Conservation (phyloP, 352 stramenopile genomes). For the Phytophthora ohioensis region DNA sequence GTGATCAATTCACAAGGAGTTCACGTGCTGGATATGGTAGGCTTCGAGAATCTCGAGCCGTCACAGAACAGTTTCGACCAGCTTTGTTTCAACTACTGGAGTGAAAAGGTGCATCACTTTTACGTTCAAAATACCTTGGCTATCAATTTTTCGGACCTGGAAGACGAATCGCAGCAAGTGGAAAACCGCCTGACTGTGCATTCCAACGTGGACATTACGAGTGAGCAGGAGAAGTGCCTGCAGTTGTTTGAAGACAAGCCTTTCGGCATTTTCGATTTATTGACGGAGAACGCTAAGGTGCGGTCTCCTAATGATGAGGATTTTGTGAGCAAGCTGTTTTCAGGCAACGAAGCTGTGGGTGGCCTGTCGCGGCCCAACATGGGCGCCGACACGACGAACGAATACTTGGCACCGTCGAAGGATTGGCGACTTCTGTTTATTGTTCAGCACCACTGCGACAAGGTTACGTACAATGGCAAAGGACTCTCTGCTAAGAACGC, state of each 20-base stretch:
- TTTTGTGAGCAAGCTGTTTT: slow-evolving; percentile 82
- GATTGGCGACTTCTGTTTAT: slow-evolving; percentile 84
- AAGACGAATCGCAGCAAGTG: slow-evolving; percentile 71
- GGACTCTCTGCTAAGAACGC: slow-evolving; percentile 74
- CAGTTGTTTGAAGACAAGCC: slow-evolving; percentile 78
- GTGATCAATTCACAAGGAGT: slow-evolving; percentile 84
- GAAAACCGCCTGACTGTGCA: slow-evolving; percentile 68
- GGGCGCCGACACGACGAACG: slow-evolving; percentile 58
- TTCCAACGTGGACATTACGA: slow-evolving; percentile 59
- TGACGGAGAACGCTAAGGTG: slow-evolving; percentile 76
- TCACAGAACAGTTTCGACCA: slow-evolving; percentile 81
- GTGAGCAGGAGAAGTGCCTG: slow-evolving; percentile 70
- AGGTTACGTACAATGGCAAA: slow-evolving; percentile 83
- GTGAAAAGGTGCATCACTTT: slow-evolving; percentile 84
- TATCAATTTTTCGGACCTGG: slow-evolving; percentile 66
- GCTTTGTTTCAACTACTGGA: slow-evolving; percentile 89
- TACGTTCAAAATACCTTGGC: slow-evolving; percentile 82
- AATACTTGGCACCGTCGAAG: slow-evolving; percentile 76
- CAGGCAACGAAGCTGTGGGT: slow-evolving; percentile 65
- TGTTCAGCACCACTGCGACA: slow-evolving; percentile 73
- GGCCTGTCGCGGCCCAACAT: slow-evolving; percentile 67
- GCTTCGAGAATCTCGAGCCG: slow-evolving; percentile 71
- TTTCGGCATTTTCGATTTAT: slow-evolving; percentile 75
- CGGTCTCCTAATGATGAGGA: slow-evolving; percentile 79
- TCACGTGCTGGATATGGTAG: slow-evolving; percentile 84